Evolutionary conservation across 176 grass and related monocot genomes (phyloP).

Genomic region (Oryza australiensis): DNA sequence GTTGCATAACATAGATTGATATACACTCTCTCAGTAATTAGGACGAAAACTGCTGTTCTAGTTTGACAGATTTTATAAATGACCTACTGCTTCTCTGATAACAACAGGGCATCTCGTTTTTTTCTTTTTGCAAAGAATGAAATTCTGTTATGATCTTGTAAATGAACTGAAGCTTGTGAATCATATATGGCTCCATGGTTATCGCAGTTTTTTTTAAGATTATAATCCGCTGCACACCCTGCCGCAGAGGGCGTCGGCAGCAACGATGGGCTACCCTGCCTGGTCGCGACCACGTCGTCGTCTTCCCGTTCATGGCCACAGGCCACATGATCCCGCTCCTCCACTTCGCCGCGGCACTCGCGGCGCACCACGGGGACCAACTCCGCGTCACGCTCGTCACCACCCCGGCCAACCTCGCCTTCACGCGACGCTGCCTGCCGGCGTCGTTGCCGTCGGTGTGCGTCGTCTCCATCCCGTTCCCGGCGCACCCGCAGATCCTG

Average conservation of each 20-base stretch:
- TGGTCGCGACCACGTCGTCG: constrained; percentile 21
- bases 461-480: constrained; percentile 40
- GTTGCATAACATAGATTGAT: background rate
- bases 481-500: constrained; percentile 11
- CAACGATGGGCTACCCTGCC: background rate
- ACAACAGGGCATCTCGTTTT: background rate
- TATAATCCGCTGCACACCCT: background rate
- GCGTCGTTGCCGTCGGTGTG: background rate
- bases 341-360: constrained; percentile 34
- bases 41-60: background rate
- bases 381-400: constrained; percentile 44
- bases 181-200: background rate
- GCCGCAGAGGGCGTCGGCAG: background rate
- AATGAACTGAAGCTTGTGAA: background rate
- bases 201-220: background rate
- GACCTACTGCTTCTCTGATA: background rate
- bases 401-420: constrained; percentile 37
- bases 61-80: background rate
- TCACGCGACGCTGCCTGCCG: constrained; percentile 11
- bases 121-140: background rate
- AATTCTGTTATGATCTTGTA: background rate
- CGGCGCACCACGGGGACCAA: constrained; percentile 1
- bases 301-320: constrained; percentile 23
- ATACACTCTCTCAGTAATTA: background rate
- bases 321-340: constrained; percentile 40